These are phyloP conservation scores for Aspergillus funiculosus DNA, from an alignment of 495 filamentous ascomycete genomes.

Conservation along the genomic window DNA sequence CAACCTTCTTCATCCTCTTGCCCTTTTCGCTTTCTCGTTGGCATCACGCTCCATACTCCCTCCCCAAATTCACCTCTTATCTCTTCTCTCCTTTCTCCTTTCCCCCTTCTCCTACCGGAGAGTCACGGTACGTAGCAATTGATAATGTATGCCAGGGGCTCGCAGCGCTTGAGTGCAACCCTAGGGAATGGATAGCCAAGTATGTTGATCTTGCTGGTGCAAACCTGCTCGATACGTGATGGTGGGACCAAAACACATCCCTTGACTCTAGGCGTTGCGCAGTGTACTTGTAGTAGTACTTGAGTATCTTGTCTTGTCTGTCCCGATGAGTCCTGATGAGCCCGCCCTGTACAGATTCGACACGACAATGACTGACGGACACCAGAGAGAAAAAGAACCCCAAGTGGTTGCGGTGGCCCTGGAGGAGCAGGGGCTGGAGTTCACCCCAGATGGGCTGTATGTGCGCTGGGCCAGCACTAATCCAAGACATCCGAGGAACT, in stretches of 20 bases:
- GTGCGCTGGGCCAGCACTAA: slow-evolving; percentile 18
- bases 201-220: slow-evolving; percentile 7
- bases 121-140: no score
- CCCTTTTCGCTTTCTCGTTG: neutral
- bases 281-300: slow-evolving; percentile 9
- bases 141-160: no score
- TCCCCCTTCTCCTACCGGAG: neutral
- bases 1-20: neutral
- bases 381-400: slow-evolving; percentile 9
- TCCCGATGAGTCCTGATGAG: neutral
- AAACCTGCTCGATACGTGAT: slow-evolving; percentile 7
- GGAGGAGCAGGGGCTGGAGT: slow-evolving; percentile 14
- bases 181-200: slow-evolving; percentile 8
- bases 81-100: neutral
- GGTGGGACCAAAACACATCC: slow-evolving; percentile 7
- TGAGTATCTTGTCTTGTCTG: neutral
- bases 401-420: slow-evolving; percentile 4
- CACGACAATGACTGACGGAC: slow-evolving; percentile 9
- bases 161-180: no score
- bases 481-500: slow-evolving; percentile 25
- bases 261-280: slow-evolving; percentile 7
- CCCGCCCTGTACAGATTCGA: no score
- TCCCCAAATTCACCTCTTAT: no score
- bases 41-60: neutral
- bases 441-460: slow-evolving; percentile 14